These are phyloP conservation scores for Debaryomyces coudertii DNA, from an alignment of 1,139 yeast species.

Conservation along the genomic window DNA sequence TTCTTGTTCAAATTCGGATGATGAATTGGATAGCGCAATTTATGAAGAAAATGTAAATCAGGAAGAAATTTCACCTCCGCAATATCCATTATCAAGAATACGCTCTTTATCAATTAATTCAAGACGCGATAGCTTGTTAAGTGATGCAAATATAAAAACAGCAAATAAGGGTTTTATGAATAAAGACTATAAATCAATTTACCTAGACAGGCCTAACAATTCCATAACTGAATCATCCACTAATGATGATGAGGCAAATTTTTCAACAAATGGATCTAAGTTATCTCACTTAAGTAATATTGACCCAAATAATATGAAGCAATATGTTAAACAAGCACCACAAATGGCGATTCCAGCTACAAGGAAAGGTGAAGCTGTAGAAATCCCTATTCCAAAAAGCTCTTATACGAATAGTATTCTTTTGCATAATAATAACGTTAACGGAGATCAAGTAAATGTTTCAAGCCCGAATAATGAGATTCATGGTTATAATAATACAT, in stretches of 20 bases:
- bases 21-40: conserved; percentile 21
- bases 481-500: conserved; percentile 11
- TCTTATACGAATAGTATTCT: conserved; percentile 21
- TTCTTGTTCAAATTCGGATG: conserved; percentile 24
- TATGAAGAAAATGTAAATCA: conserved; percentile 19
- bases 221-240: neutral
- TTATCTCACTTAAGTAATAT: neutral
- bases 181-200: conserved; percentile 12
- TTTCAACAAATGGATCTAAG: neutral
- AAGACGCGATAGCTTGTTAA: conserved; percentile 22
- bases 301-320: conserved; percentile 15
- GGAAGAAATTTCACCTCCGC: conserved; percentile 15
- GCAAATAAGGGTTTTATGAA: conserved; percentile 21
- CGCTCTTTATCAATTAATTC: conserved; percentile 38
- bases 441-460: neutral
- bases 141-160: conserved; percentile 11
- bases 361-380: conserved; percentile 75
- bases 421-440: conserved; percentile 8
- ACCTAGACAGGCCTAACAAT: neutral
- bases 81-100: conserved; percentile 34
- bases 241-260: conserved; percentile 8
- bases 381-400: conserved; percentile 53
- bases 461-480: conserved; percentile 11
- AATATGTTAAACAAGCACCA: conserved; percentile 65
- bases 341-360: conserved; percentile 85